A percentile compares a stretch with the other conserved stretches of the same genome.
These are phyloP conservation scores for Aspergillus brasiliensis DNA, from an alignment of 2,329 filamentous ascomycete species.

Conservation along the genomic window DNA sequence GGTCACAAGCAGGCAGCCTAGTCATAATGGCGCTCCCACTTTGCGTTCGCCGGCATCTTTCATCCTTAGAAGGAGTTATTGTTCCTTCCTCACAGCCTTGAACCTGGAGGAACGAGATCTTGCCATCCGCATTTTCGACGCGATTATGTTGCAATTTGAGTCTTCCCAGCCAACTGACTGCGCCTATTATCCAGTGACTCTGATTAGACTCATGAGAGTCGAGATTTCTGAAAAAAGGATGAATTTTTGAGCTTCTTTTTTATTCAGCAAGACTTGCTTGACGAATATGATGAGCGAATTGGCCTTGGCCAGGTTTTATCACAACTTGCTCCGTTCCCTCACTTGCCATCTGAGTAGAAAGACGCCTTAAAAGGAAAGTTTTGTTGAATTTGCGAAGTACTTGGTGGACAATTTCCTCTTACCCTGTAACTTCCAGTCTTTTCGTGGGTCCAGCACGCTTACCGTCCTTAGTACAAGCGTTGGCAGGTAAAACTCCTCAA, in stretches of 20 bases:
- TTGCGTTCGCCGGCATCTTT: no score
- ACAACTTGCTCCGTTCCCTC: not conserved
- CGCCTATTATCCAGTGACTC: constrained; percentile 20
- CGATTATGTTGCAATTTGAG: constrained; percentile 18
- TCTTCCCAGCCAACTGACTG: constrained; percentile 9
- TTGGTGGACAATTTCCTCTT: constrained; percentile 11
- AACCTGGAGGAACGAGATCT: constrained; percentile 12
- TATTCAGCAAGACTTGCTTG: not conserved
- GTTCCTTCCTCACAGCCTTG: no score
- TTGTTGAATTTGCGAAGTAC: not conserved
- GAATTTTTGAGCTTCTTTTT: constrained; percentile 5
- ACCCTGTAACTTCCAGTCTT: not conserved
- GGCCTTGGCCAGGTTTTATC: not conserved
- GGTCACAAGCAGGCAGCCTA: no score
- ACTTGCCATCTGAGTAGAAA: not conserved
- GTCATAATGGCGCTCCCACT: no score
- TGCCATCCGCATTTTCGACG: constrained; percentile 15
- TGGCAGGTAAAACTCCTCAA: constrained; percentile 17
- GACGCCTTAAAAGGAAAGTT: not conserved
- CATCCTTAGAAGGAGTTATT: no score
- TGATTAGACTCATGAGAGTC: constrained; percentile 18
- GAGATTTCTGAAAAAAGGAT: constrained; percentile 13
- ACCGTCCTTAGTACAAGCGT: constrained; percentile 15
- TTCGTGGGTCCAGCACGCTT: not conserved
- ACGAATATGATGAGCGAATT: not conserved